phyloP scores from a whole-genome alignment of 768 basidiomycete genomes.

The Hydnomerulius pinastri region DNA sequence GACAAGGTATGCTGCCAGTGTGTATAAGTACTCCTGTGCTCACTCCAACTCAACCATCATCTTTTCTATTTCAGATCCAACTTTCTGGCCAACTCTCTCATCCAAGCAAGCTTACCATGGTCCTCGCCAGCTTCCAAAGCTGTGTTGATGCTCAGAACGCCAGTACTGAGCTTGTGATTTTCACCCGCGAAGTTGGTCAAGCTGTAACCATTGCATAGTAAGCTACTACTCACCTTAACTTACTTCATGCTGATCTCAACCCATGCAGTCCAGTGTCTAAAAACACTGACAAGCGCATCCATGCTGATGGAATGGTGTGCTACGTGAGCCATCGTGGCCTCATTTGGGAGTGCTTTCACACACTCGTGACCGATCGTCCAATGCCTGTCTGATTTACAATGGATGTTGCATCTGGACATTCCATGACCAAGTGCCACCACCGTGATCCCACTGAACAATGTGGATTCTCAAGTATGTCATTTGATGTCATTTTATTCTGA shows the following conservation, averaged over 20 bases:
- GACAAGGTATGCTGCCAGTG: too few species aligned
- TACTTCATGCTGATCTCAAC: not conserved
- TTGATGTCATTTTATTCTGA: too few species aligned
- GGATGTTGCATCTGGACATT: not conserved
- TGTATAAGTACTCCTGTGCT: too few species aligned
- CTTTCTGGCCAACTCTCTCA: not conserved
- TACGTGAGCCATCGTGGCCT: not conserved
- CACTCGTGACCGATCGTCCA: not conserved
- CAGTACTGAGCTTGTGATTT: not conserved
- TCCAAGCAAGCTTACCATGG: not conserved
- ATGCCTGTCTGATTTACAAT: not conserved
- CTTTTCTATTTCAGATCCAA: too few species aligned
- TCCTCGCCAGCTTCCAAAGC: not conserved
- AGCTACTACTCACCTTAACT: not conserved
- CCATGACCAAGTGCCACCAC: not conserved
- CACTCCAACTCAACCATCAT: too few species aligned
- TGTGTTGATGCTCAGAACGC: not conserved
- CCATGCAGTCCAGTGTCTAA: not conserved
- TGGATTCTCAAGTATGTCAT: not conserved
- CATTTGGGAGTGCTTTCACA: not conserved
- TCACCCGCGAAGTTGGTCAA: not conserved
- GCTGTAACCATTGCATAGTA: not conserved
- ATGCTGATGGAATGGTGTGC: not conserved
- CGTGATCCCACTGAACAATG: not conserved
- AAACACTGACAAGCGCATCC: not conserved